Evolutionary conservation across 1,284 basidiomycete genomes (phyloP), one percentile per base, ranked within the genome.

Genomic region (Ganoderma sinense): DNA sequence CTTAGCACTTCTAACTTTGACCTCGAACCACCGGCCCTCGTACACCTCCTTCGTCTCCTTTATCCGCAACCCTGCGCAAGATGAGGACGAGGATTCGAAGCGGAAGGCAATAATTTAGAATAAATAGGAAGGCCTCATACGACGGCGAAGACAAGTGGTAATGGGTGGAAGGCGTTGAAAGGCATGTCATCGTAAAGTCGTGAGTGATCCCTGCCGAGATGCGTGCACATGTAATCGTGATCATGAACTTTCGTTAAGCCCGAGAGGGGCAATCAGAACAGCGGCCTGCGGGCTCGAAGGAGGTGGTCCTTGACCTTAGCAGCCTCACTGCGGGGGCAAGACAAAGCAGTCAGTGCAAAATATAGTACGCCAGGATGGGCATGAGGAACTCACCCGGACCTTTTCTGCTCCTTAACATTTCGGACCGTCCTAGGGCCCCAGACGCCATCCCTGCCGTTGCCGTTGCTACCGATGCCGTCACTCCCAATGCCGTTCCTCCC

Each of bases 271-370:
- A 23, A 61, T 61, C 39, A 61, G 39, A 40, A 23, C 59, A 41
- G 39, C 4, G 53, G n/a, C 40, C 43, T 58, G 23, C 64, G 64
- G 2, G 64, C 64, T 23, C 64, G 51, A 16, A 65, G 43, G 36
- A 65, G 51, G 53, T 58, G 51, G 20, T 10, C 36, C 8, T 23
- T 26, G 39, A 58, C 39, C 26, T 65, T 16, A 14, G 43, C 53
- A 40, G 39, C 14, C 45, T 51, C 45, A 31, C 48, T 64, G 48
- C 43, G 8, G 20, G 2, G 23, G 13, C 48, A 13, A 51, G 48
- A 33, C 61, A 36, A 4, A n/a, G 18, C 18, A 11, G 59, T 61
- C 8, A 61, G 59, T 4, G 29, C 4, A 2, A 3, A 5, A 26
- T 39, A 4, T 23, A n/a, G 7, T 26, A n/a, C 2, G 8, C 26